These are phyloP conservation scores for Pyrrhoderma noxium DNA, from an alignment of 1,284 basidiomycete species.

Conservation along the genomic window DNA sequence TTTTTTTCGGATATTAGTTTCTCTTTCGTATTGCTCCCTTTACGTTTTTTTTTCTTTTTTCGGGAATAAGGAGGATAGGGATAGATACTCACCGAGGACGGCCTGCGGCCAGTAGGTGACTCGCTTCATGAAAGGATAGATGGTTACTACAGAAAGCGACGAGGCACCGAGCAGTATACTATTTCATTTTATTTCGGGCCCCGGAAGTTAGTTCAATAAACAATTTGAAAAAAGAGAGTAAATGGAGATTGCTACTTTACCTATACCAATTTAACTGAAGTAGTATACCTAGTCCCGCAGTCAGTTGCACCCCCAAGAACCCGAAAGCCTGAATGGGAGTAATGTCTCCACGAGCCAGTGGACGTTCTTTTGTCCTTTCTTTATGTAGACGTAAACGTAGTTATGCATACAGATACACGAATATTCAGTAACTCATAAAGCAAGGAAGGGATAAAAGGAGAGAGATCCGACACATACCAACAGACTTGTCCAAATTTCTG, in stretches of 20 bases:
- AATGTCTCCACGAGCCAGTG: constrained; percentile 80
- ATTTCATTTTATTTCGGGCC: not conserved
- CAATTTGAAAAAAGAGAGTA: no score
- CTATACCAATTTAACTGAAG: constrained; percentile 94
- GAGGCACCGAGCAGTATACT: constrained; percentile 91
- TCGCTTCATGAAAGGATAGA: constrained; percentile 98
- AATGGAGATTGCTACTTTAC: constrained; percentile 37
- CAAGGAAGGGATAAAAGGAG: constrained; percentile 22
- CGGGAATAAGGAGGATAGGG: not conserved
- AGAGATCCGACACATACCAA: constrained; percentile 54
- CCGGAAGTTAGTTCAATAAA: no score
- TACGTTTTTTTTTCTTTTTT: no score
- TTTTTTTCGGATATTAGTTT: not conserved
- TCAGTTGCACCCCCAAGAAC: constrained; percentile 82
- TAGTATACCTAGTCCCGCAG: constrained; percentile 81
- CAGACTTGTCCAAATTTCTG: constrained; percentile 80
- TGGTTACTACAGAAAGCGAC: constrained; percentile 77
- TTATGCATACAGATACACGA: not conserved
- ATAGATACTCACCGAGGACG: constrained; percentile 64
- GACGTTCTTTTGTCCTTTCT: constrained; percentile 61
- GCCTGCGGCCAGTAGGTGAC: constrained; percentile 96
- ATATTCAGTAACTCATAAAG: not conserved
- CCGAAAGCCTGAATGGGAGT: constrained; percentile 69
- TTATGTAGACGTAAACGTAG: not conserved
- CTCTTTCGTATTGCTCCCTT: not conserved